Evolutionary conservation across 768 basidiomycete species (phyloP), one percentile per base, ranked within the genome.

Genomic region (Jaapia argillacea): DNA sequence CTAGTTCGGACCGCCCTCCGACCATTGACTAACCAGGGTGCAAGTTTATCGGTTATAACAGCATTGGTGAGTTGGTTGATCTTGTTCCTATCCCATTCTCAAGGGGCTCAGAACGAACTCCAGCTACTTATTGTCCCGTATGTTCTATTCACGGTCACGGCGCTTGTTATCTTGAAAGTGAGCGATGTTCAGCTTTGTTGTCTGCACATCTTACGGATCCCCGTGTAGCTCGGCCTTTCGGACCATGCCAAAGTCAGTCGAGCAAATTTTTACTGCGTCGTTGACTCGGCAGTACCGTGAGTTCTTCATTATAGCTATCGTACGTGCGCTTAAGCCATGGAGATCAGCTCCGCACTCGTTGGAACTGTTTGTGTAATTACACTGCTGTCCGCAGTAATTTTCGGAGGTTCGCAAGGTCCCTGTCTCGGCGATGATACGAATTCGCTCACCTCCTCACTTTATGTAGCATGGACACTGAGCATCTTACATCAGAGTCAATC

Each of bases 391-490:
- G 46, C 48, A 5, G 45, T 47, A 36, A 23, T 47, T 18, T 28
- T 50, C 4, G 45, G 45, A 38, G 24, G 48, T 50, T 16, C 26
- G 48, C 35, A 24, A 7, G 6, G 18, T 22, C 25, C 21, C 22
- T 36, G 13, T 25, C 24, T 25, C 28, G 28, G 45, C 35, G 24
- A 7, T 6, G 20, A 24, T 39, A 16, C 24, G 28, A 26, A 23
- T 31, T 10, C 22, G 22, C 5, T 26, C 23, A 14, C 18, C n/a
- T 20, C 27, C 21, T 23, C 24, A 14, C 6, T n/a, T 26, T 6
- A 18, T 7, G 3, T 40, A 50, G 48, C 43, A 12, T 50, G 48
- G 45, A 50, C 46, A 6, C 38, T 47, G 27, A 18, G 40, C 6
- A 24, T 50, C 2, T 40, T 50, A 12, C 33, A 26, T 39, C 16